phyloP scores from a whole-genome alignment of 2,329 filamentous ascomycete species.

The Magnaporthales sp. region DNA sequence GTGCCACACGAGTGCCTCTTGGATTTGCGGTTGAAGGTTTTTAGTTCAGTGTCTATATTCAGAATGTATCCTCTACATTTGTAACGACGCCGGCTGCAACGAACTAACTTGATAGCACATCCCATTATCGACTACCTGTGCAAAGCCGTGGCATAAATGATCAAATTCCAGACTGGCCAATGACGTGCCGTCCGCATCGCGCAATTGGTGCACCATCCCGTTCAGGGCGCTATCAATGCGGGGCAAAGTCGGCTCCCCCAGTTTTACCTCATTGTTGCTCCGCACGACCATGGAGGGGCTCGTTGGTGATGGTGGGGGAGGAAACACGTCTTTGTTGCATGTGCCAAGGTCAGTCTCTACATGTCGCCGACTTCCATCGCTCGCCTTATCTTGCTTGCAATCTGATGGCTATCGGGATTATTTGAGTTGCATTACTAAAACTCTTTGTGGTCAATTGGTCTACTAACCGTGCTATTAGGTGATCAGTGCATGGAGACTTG shows the following conservation, averaged over 20 bases:
- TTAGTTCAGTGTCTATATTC: background rate
- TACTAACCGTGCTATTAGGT: background rate
- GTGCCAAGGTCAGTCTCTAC: background rate
- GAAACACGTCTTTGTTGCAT: background rate
- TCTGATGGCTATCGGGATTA: background rate
- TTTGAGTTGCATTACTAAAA: background rate
- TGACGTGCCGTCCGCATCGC: background rate
- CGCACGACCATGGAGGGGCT: conserved; percentile 18
- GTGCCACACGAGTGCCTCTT: background rate
- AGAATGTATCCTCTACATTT: background rate
- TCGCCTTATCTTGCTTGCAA: background rate
- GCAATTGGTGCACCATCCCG: conserved; percentile 6
- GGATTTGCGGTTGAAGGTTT: background rate
- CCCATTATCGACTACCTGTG: background rate
- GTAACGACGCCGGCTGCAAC: background rate
- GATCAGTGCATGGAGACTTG: background rate
- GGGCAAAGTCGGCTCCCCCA: conserved; percentile 9
- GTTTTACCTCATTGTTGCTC: conserved; percentile 3
- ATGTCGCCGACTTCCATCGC: background rate
- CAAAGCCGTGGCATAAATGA: conserved; percentile 2
- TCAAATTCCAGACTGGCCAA: background rate
- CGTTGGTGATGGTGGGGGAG: background rate
- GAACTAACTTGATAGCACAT: background rate
- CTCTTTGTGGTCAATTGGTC: background rate
- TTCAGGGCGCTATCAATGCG: conserved; percentile 12